These are phyloP conservation scores for Trichoderma guizhouense DNA, from an alignment of 2,329 filamentous ascomycete species.

Conservation along the genomic window DNA sequence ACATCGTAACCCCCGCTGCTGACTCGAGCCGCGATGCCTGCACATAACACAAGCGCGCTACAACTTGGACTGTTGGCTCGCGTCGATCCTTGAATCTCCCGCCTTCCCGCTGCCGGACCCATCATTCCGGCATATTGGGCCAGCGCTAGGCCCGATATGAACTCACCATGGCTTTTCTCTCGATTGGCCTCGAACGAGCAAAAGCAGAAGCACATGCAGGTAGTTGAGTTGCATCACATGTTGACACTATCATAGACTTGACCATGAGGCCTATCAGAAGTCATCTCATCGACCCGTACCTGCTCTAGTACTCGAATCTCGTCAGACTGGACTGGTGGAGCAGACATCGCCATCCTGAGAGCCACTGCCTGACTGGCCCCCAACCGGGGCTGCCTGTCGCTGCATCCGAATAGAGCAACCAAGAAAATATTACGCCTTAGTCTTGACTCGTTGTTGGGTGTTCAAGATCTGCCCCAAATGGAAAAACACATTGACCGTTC, in stretches of 20 bases:
- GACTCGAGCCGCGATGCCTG: not conserved
- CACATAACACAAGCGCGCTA: not conserved
- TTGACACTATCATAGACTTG: not conserved
- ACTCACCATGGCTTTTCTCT: not conserved
- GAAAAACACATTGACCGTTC: not conserved
- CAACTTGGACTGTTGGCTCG: not conserved
- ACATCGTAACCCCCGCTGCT: not conserved
- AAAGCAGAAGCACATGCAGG: not conserved
- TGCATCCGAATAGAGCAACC: not conserved
- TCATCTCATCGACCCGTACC: not conserved
- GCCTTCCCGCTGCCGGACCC: conserved; percentile 12
- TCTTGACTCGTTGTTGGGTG: not conserved
- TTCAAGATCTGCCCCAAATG: not conserved
- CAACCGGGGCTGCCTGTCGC: not conserved
- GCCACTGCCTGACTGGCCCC: not conserved
- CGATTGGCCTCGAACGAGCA: not conserved
- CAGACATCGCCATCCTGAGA: not conserved
- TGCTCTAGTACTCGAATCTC: not conserved
- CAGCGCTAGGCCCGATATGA: conserved; percentile 7
- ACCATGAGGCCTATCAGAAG: not conserved
- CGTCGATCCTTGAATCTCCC: conserved; percentile 11
- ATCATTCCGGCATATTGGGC: conserved; percentile 9
- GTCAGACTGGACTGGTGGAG: not conserved
- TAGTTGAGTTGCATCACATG: not conserved
- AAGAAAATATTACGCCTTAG: not conserved